Conservation (phyloP, 768 basidiomycete species). For the Lactifluus echinatus region DNA sequence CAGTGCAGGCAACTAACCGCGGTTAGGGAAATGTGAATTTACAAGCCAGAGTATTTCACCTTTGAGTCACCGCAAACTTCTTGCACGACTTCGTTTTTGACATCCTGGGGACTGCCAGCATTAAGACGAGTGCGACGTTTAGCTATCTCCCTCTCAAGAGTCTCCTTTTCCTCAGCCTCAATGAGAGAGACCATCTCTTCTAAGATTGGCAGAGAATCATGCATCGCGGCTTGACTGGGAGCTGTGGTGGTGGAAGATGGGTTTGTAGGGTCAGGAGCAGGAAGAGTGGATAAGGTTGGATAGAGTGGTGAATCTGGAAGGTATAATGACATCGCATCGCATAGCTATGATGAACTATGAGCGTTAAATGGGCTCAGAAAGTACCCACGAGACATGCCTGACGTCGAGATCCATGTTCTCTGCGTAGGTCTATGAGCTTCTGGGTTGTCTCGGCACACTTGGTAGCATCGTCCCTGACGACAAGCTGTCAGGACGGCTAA, state of each 20-base stretch:
- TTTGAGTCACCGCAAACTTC: conserved; percentile 57
- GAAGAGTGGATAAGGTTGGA: conserved; percentile 51
- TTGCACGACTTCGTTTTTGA: conserved; percentile 53
- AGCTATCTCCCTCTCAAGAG: conserved; percentile 58
- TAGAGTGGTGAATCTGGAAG: conserved; percentile 69
- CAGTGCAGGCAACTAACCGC: conserved; percentile 52
- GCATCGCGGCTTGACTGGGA: conserved; percentile 49
- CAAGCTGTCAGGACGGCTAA: neutral
- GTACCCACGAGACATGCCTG: conserved; percentile 37
- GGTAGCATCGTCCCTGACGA: conserved; percentile 39
- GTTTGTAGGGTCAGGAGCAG: conserved; percentile 68
- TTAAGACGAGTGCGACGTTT: conserved; percentile 73
- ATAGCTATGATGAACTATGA: conserved; percentile 39
- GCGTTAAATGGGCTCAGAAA: neutral
- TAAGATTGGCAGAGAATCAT: conserved; percentile 61
- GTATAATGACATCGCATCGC: conserved; percentile 54
- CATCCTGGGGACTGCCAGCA: conserved; percentile 47
- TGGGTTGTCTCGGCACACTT: conserved; percentile 81
- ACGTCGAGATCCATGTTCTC: conserved; percentile 48
- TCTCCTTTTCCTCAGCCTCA: conserved; percentile 54
- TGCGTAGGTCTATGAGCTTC: conserved; percentile 56
- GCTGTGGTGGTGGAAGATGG: conserved; percentile 55
- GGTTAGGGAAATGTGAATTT: neutral
- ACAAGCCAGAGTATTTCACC: conserved; percentile 30
- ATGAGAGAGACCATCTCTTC: conserved; percentile 60